A percentile compares a stretch with the other conserved stretches of the same genome.
Evolutionary conservation across 1,284 basidiomycete species (phyloP).

Genomic region (Trichosporon ovoides): DNA sequence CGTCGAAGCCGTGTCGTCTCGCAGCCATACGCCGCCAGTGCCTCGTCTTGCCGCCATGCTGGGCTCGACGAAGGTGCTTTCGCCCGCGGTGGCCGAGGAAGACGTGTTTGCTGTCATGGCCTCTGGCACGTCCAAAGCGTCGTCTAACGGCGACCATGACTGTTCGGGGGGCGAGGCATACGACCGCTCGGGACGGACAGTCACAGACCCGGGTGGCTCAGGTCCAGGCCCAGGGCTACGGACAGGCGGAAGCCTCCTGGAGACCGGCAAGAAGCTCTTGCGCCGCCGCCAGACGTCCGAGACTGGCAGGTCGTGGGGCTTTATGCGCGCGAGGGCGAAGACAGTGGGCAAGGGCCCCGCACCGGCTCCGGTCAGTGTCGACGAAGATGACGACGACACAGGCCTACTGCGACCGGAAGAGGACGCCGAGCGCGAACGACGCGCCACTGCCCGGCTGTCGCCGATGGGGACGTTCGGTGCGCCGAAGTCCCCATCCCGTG

Average conservation of each 20-base stretch:
- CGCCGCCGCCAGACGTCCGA: neutral
- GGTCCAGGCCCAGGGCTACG: neutral
- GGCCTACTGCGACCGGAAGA: neutral
- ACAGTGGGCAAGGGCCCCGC: neutral
- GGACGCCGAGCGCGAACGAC: neutral
- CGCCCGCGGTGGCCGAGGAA: neutral
- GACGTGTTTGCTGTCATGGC: neutral
- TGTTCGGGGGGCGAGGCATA: neutral
- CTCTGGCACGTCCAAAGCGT: neutral
- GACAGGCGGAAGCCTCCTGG: neutral
- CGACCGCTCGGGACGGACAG: neutral
- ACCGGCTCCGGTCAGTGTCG: neutral
- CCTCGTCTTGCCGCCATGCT: neutral
- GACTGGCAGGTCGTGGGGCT: neutral
- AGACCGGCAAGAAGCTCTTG: neutral
- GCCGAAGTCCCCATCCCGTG: neutral
- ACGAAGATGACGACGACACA: neutral
- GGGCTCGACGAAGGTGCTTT: neutral
- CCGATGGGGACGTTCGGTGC: neutral
- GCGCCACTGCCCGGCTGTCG: neutral
- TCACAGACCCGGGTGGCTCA: neutral
- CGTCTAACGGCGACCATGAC: neutral
- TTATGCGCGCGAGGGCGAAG: neutral
- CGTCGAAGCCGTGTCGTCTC: neutral
- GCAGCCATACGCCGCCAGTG: neutral